These are phyloP conservation scores for Artemisia annua DNA, from an alignment of 129 eudicot genomes.

Conservation along the genomic window DNA sequence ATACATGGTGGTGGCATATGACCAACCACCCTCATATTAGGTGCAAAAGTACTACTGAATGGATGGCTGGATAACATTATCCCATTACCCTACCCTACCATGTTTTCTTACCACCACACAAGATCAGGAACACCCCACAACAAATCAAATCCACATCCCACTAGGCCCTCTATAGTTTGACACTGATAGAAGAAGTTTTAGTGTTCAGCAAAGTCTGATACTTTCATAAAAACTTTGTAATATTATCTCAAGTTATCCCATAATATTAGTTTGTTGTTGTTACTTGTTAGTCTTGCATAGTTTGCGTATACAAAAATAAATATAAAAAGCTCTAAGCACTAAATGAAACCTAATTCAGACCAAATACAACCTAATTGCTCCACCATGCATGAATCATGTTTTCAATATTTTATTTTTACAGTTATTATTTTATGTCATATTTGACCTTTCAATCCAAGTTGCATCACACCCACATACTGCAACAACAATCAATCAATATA, in stretches of 20 bases:
- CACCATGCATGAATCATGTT: background rate
- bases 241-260: too few species aligned
- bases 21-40: slow-evolving; percentile 1
- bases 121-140: slow-evolving; percentile 8
- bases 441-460: background rate
- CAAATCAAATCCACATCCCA: too few species aligned
- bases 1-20: slow-evolving; percentile 19
- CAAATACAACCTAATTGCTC: background rate
- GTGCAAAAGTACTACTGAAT: slow-evolving; percentile 21
- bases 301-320: too few species aligned
- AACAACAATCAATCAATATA: slow-evolving; percentile 2
- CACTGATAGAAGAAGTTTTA: too few species aligned
- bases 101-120: slow-evolving; percentile 1
- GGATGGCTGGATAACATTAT: slow-evolving; percentile 32
- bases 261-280: too few species aligned
- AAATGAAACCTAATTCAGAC: background rate
- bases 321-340: too few species aligned
- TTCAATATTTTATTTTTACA: background rate
- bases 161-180: too few species aligned
- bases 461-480: background rate
- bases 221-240: too few species aligned
- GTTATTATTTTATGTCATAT: too few species aligned
- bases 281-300: too few species aligned
- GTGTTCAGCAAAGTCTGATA: too few species aligned
- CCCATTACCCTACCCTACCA: slow-evolving; percentile 29